Base-by-base conservation (phyloP, 331 rosid species). In the Dryas integrifolia region DNA sequence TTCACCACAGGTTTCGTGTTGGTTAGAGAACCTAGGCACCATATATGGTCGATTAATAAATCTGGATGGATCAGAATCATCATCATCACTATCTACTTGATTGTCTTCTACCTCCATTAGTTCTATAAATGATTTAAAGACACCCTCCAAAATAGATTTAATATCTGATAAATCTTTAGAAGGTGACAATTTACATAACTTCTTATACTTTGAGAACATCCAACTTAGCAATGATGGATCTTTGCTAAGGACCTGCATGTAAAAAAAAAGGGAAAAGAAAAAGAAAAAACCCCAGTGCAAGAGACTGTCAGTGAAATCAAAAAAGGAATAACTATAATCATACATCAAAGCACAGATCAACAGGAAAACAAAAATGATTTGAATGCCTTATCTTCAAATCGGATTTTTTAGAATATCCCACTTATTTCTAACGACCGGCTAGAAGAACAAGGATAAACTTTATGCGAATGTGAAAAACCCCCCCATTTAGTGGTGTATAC, bases 171-270 rank as follows among this genome's bases (percentile, higher is more conserved):
- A 78, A 48, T 63, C 82, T 77, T 73, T 69, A 52, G 80, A 73
- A 69, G 81, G 64, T 1, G 83, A 81, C 65, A 80, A 61, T 61
- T 83, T 78, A 58, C 77, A 61, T 73, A 91, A 76, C 84, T 83
- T 85, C 81, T 86, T 86, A 83, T 81, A 85, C 74, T 85, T 85
- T 56, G 81, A 57, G 69, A 81, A 69, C 72, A 88, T 77, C 96
- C 98, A 94, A 60, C 82, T 82, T 77, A 40, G 83, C 74, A 94
- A 76, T 45, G 82, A 77, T 71, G 78, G 82, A 58, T 94, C 89
- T 83, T 82, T 86, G 68, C 80, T 82, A 47, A 94, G 85, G 77
- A 88, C 92, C 98, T 94, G 78, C 81, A 83, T 44, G 49, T 50
- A n/a, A 62, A 2, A 4, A 59, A 45, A 60, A 5, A 75, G 73